Evolutionary conservation across 2,329 filamentous ascomycete species (phyloP).

Genomic region (Penicillium hordei): DNA sequence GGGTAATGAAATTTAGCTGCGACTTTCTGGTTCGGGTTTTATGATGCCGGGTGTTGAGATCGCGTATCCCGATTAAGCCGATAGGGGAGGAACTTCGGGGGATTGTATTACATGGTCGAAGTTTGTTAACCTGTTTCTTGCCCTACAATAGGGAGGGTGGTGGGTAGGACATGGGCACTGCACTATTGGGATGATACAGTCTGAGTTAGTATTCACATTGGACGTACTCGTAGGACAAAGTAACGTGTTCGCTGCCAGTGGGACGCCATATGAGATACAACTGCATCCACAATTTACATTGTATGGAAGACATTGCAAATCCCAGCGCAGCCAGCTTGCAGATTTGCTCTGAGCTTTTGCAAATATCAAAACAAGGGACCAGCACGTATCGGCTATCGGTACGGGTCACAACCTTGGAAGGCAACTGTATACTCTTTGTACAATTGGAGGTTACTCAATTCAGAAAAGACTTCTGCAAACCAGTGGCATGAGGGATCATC

Average conservation of each 20-base stretch:
- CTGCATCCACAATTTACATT: background rate
- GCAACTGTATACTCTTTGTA: background rate
- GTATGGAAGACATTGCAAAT: background rate
- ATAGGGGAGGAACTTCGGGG: slow-evolving; percentile 1
- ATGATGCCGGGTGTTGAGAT: slow-evolving; percentile 4
- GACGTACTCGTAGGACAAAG: background rate
- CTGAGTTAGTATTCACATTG: background rate
- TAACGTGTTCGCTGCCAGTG: background rate
- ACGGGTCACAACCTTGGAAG: background rate
- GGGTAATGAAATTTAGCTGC: background rate
- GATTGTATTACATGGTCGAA: background rate
- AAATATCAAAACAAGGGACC: slow-evolving; percentile 6
- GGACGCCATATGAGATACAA: background rate
- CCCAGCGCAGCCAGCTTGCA: background rate
- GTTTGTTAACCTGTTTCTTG: background rate
- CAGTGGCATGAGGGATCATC: slow-evolving; percentile 4
- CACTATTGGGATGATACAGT: background rate
- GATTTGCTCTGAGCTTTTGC: background rate
- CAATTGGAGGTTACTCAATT: background rate
- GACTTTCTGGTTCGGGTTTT: slow-evolving; percentile 1
- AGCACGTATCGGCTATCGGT: slow-evolving; percentile 3
- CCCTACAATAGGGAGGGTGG: background rate
- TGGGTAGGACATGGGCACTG: background rate
- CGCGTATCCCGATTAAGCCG: slow-evolving; percentile 5
- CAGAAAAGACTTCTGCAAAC: background rate